Conservation (phyloP, 176 grass and related monocot species). For the Poa pratensis region DNA sequence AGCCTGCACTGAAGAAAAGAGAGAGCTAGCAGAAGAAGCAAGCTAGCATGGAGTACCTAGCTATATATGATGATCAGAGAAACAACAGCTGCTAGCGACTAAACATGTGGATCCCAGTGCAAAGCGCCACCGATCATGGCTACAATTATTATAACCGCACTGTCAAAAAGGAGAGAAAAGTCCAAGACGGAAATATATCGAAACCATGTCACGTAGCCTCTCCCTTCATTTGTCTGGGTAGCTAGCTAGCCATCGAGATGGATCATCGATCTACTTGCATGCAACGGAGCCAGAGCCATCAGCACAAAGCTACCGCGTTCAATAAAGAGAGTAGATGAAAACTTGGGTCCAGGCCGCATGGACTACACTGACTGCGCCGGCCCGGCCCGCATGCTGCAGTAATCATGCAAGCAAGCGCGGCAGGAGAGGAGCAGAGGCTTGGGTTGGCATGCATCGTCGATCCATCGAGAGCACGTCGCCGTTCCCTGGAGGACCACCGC, state of each 20-base stretch:
- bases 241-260: not conserved
- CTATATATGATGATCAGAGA: not conserved
- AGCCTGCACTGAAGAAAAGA: not conserved
- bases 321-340: slow-evolving; percentile 29
- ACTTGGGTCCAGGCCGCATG: not conserved
- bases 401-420: slow-evolving; percentile 36
- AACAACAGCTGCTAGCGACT: slow-evolving; percentile 22
- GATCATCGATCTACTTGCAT: slow-evolving; percentile 9
- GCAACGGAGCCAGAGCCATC: not conserved
- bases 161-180: not conserved
- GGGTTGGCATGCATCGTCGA: not conserved
- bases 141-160: slow-evolving; percentile 20
- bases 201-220: not conserved
- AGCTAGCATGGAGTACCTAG: not conserved
- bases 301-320: not conserved
- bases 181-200: not conserved
- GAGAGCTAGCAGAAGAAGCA: not conserved
- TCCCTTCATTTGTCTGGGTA: not conserved
- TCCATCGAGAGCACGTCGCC: slow-evolving; percentile 34
- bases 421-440: slow-evolving; percentile 10
- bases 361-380: not conserved
- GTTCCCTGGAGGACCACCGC: slow-evolving; percentile 59
- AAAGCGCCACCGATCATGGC: slow-evolving; percentile 33
- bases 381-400: slow-evolving; percentile 33
- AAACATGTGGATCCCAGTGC: slow-evolving; percentile 52